Base-by-base conservation (phyloP, 2,329 filamentous ascomycete species). In the Pestalotiopsis sp. region DNA sequence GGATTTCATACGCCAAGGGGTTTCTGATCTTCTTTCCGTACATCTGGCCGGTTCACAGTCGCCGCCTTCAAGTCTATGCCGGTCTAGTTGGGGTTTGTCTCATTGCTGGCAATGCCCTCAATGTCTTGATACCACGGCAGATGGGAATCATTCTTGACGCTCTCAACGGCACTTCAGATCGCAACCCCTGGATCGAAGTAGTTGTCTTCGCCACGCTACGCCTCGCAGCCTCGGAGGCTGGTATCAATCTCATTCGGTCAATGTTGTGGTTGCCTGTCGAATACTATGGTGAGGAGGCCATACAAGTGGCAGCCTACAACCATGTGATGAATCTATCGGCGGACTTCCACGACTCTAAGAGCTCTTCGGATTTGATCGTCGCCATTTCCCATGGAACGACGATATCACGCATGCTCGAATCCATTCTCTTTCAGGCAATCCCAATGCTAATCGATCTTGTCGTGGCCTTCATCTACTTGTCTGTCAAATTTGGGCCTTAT, bases 11-110 rank as follows among this genome's bases (percentile, higher is more conserved):
- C 75, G 84, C 91, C 36, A 94, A 92, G 76, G 89, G 91, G 5
- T 97, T 94, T 80, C 84, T 85, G 75, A 88, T 95, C 45, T 91
- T 97, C 77, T 83, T 95, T 36, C 93, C 93, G 0, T 93, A 94
- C 75, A 84, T 97, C 23, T 95, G 92, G 89, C 94, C 94, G 0
- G 86, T 89, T 65, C 86, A 90, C 57, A 88, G 92, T 74, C 86
- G 84, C 66, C 78, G 81, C 14, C 85, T 96, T 20, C 93, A 96
- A 77, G 78, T 92, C 20, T 90, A 90, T 67, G 87, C 92, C 23
- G 81, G 87, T 12, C 83, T 92, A 4, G 90, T 96, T 59, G 86
- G 87, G 0, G 58, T 92, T 1, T 92, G 92, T 72, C 83, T 96
- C 25, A 78, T 94, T n/a, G 82, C 85, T 65, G 88, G 90, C 67